Percentiles rank a stretch among this genome's conserved stretches.
Conservation (phyloP, 495 filamentous ascomycete genomes). For the Aspergillus steynii region DNA sequence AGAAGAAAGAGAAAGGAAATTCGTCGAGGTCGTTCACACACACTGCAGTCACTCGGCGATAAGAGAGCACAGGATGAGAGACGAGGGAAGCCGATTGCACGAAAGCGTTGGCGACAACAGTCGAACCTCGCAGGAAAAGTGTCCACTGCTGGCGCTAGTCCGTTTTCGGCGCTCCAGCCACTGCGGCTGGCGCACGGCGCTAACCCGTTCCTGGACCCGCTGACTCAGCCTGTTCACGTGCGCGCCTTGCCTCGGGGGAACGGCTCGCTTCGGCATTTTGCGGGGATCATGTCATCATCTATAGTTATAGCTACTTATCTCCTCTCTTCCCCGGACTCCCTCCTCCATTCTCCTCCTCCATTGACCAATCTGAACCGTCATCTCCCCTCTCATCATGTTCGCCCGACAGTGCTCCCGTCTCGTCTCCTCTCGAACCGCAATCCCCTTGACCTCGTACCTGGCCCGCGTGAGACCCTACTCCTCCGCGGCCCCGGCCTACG, state of each 20-base stretch:
- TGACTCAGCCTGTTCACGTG: constrained; percentile 22
- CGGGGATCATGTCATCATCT: constrained; percentile 25
- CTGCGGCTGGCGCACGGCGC: constrained; percentile 4
- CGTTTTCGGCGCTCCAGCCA: constrained; percentile 20
- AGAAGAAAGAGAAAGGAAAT: constrained; percentile 5
- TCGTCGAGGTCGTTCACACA: constrained; percentile 3
- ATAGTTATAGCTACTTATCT: background rate
- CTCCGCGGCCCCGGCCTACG: constrained; percentile 62
- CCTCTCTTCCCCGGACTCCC: background rate
- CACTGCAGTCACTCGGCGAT: background rate
- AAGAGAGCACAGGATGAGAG: constrained; percentile 15
- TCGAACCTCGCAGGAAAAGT: constrained; percentile 35
- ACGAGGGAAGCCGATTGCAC: constrained; percentile 4
- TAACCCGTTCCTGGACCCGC: background rate
- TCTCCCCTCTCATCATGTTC: constrained; percentile 46
- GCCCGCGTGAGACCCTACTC: constrained; percentile 57
- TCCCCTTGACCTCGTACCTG: constrained; percentile 46
- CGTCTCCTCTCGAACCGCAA: constrained; percentile 55
- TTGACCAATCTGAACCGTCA: background rate
- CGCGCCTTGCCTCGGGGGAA: constrained; percentile 29
- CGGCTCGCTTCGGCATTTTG: constrained; percentile 34
- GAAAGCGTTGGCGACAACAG: constrained; percentile 20
- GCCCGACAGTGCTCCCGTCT: constrained; percentile 58
- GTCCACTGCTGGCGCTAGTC: constrained; percentile 35
- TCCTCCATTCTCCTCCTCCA: constrained; percentile 1